Base-by-base conservation (phyloP, 768 basidiomycete species). In the Lentinula lateritia region DNA sequence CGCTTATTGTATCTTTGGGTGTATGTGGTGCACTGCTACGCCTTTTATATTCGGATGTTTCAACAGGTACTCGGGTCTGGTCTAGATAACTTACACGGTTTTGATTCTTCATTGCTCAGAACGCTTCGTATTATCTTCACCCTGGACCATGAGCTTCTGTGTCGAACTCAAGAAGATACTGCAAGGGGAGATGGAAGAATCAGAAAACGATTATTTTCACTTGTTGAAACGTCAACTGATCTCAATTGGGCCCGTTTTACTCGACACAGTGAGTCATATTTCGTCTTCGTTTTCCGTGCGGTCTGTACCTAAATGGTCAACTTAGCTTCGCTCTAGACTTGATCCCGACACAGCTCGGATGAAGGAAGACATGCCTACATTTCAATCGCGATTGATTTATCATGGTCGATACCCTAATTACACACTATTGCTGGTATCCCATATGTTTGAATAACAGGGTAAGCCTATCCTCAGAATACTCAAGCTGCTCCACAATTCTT, bases 91-190 rank as follows among this genome's bases (percentile, higher is more conserved):
- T 52, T 12, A 32, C 50, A 35, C 32, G n/a, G 12, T n/a, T 52
- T 15, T 34, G 35, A 13, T 34, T 18, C 34, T 34, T 12, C 16
- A 28, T 23, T 16, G 15, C 12, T 23, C 35, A 76, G 74, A 61
- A 20, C 65, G 64, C 32, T 73, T 69, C 54, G 68, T 73, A 52
- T 63, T 67, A 15, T 69, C 67, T 43, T 83, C 83, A 15, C 82
- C 83, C 2, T 87, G 86, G 82, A 80, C 83, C 1, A 67, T 71
- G 16, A 78, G 72, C 34, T 70, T 90, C 38, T 69, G 68, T 56
- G 68, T 70, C 6, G 72, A 75, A 48, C 65, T 89, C 63, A 70
- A 66, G 59, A 64, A 64, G 3, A 52, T 82, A 28, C 50, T 69
- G 10, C 62, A 61, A 18, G 52, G 60, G 20, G 66, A 67, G 10